phyloP scores from a whole-genome alignment of 371 early-diverging fungal species.

The Sporodiniella umbellata region DNA sequence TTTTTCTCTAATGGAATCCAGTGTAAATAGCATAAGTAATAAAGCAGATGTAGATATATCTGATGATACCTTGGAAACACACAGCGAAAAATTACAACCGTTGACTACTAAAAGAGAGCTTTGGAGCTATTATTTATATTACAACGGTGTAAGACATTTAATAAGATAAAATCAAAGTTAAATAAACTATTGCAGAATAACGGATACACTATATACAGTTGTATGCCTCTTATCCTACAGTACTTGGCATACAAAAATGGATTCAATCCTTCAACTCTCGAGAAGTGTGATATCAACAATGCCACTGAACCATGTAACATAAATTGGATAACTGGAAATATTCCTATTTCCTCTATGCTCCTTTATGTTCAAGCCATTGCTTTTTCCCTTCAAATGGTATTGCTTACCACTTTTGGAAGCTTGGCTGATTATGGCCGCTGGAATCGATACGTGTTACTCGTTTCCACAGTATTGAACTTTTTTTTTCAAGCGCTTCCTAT shows the following conservation, averaged over 20 bases:
- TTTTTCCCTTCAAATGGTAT: conserved; percentile 40
- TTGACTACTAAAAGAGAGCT: conserved; percentile 36
- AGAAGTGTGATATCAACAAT: conserved; percentile 30
- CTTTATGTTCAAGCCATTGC: conserved; percentile 48
- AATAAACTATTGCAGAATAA: conserved; percentile 24
- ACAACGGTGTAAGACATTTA: conserved; percentile 37
- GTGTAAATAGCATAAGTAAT: background rate
- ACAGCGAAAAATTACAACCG: conserved; percentile 22
- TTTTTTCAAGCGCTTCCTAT: conserved; percentile 40
- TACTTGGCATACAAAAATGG: conserved; percentile 36
- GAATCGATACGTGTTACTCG: conserved; percentile 39
- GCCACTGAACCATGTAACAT: conserved; percentile 32
- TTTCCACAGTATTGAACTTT: conserved; percentile 37
- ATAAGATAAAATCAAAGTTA: background rate
- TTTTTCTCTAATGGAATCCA: background rate
- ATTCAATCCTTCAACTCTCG: conserved; percentile 20
- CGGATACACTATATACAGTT: conserved; percentile 44
- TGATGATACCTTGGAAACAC: background rate
- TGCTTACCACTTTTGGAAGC: conserved; percentile 44
- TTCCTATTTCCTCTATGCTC: conserved; percentile 44
- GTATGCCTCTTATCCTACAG: conserved; percentile 43
- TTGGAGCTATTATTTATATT: conserved; percentile 51
- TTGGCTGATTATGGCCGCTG: conserved; percentile 47
- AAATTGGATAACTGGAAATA: conserved; percentile 18
- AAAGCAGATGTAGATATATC: background rate